Evolutionary conservation across 108 stramenopile species (phyloP), one percentile per base, ranked within the genome.

Genomic region (Cyclotella kingstonii): DNA sequence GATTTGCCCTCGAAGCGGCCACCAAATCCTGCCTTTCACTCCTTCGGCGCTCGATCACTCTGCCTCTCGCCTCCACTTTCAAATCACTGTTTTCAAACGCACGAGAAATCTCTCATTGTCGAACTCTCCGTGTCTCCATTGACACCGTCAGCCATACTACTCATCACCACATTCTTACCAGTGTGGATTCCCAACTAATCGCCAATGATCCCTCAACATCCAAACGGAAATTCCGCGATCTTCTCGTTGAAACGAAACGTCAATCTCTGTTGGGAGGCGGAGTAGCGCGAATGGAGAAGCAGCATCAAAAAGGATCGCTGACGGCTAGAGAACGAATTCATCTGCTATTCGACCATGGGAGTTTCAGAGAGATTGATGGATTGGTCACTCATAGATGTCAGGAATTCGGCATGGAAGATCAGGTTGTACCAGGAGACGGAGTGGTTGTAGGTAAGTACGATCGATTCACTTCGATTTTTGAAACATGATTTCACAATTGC

Each of bases 331-430:
- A 99, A 79, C 89, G 99, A 0, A 51, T 99, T 23, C 64, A 70
- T 34, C 51, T 99, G 12, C 67, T 99, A 14, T 89, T 98, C 54
- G 99, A 99, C 65, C 43, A 65, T 7, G 95, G 79, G 29, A 78
- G 91, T 31, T 99, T 98, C 48, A 70, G 89, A 12, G 99, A 99
- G 77, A 61, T 94, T 41, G 99, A 99, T 80, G 81, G 74, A 70
- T 73, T 98, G 47, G 98, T 97, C 68, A 75, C 90, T 6, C 99
- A 99, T 73, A 82, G 97, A 12, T 98, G 98, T 81, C 78, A 57
- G n/a, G 98, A 99, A 65, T 98, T 99, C 71, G 98, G 94, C 50
- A 98, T 98, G 97, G 86, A 80, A 8, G 47, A 86, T 11, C 58
- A 85, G 25, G 54, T 84, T 0, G 81, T 81, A 47, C 95, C 96